phyloP scores from a whole-genome alignment of 768 basidiomycete genomes.

The Mycena haematopus region DNA sequence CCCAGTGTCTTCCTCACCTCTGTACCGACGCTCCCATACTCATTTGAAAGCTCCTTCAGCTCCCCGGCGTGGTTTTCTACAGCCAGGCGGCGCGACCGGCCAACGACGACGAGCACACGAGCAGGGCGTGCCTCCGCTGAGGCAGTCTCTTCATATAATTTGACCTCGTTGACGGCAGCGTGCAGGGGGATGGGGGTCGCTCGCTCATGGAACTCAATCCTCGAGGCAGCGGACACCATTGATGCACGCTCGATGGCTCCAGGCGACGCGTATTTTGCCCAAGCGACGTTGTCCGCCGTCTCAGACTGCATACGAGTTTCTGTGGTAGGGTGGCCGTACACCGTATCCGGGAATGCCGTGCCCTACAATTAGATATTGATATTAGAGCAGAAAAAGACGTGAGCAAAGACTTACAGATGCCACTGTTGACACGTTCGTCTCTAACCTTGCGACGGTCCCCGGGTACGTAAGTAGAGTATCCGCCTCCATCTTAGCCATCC shows the following conservation, averaged over 20 bases:
- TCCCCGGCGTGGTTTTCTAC: conserved; percentile 77
- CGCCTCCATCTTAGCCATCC: conserved; percentile 59
- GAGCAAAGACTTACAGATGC: conserved; percentile 48
- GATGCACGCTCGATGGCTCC: conserved; percentile 27
- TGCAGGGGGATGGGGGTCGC: conserved; percentile 66
- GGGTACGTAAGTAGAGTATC: conserved; percentile 31
- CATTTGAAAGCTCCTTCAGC: conserved; percentile 65
- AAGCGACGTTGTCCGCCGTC: conserved; percentile 82
- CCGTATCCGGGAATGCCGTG: conserved; percentile 66
- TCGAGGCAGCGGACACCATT: conserved; percentile 48
- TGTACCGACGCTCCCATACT: conserved; percentile 57
- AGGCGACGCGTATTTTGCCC: conserved; percentile 63
- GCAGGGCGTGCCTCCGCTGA: conserved; percentile 34
- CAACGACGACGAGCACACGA: conserved; percentile 68
- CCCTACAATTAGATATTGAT: conserved; percentile 31
- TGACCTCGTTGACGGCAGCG: conserved; percentile 57
- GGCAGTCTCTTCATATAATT: conserved; percentile 22
- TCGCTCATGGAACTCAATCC: conserved; percentile 67
- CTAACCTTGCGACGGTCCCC: conserved; percentile 33
- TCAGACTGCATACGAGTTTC: conserved; percentile 77
- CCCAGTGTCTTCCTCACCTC: conserved; percentile 87
- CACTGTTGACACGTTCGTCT: conserved; percentile 50
- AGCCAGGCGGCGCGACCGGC: conserved; percentile 77
- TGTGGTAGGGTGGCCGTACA: conserved; percentile 70
- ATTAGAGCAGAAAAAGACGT: neutral